Evolutionary conservation across 2,329 filamentous ascomycete genomes (phyloP), one percentile per base, ranked within the genome.

Genomic region (Taxawa tesnikishii): DNA sequence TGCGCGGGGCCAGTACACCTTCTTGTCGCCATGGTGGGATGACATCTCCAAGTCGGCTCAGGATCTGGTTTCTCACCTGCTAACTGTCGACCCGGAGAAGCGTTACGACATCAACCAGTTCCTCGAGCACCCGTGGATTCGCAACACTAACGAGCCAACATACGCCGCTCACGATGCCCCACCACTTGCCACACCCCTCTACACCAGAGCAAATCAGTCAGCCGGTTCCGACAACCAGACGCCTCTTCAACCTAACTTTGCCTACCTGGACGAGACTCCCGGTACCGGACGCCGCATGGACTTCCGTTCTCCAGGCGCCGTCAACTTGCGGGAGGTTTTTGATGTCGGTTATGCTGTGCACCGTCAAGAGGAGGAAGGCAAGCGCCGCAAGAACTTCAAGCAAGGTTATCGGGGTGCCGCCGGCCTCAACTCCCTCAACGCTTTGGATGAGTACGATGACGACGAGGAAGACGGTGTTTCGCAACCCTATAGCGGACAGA

Each of bases 1-100:
- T 12, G 90, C 90, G 17, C 79, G 83, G 49, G 90, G 90, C 29
- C 85, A 96, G 60, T 98, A 90, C 55, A 96, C 90, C 1, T 98
- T 98, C 64, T 63, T 98, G 26, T 96, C 88, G 3, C 90, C 90
- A 0, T 98, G 90, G 90, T 98, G 90, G 90, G 90, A 98, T 45
- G 87, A 94, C 37, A 96, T 98, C 39, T 94, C 88, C 38, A 85
- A 90, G 54, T 79, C 83, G 3, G 90, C 90, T 0, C 84, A 96
- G 55, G 88, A 98, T 48, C 66, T 98, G 7, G 88, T 98, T 36
- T 83, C 82, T 4, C 90, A 98, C 55, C 72, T 98, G 0, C 63
- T 98, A 39, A 92, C 84, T 0, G 90, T 98, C 38, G 85, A 98
- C 44, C 90, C 90, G 0, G 84, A 93, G 39, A 88, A 94, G 66